Evolutionary conservation across 2,329 filamentous ascomycete genomes (phyloP), one percentile per base, ranked within the genome.

Genomic region (Colletotrichum liaoningense): DNA sequence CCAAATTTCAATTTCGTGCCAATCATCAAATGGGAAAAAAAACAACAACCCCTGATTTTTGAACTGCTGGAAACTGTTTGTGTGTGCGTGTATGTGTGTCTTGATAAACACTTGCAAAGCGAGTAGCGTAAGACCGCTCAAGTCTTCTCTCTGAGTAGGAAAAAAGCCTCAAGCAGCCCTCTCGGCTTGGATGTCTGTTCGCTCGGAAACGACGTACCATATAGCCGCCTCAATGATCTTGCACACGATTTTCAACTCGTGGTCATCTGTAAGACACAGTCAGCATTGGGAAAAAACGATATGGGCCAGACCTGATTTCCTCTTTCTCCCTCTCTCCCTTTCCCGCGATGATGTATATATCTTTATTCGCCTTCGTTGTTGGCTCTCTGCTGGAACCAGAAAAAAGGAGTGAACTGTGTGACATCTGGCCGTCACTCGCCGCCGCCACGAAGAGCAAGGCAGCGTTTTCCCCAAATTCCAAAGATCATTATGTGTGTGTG

Each of bases 211-310:
- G 5, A 87, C 88, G 77, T 88, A 95, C 90, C 93, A 96, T 26
- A 92, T 90, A 4, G 92, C 93, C 3, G 94, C 94, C 76, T 91
- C 89, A 69, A 97, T 90, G 76, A 97, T 93, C 76, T 86, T 85
- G 80, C 90, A 88, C 4, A 95, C 88, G 63, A 91, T 87, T 65
- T 89, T 86, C 30, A 97, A 81, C 80, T 97, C 94, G 30, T 88
- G 86, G 71, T 91, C 87, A 75, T 91, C 87, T 89, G 67, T 2
- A 11, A 7, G 7, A 19, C 3, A 49, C 42, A 49, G 42, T 49
- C 42, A 49, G 42, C 42, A 9, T 22, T 49, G 19, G 42, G 22
- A 19, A 49, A 22, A 22, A 49, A n/a, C 42, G 42, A n/a, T 49
- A 49, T 49, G 52, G 52, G 52, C 22, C 52, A 38, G 19, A n/a